These are phyloP conservation scores for Ustilago xerochloae DNA, from an alignment of 1,284 basidiomycete species.

Conservation along the genomic window DNA sequence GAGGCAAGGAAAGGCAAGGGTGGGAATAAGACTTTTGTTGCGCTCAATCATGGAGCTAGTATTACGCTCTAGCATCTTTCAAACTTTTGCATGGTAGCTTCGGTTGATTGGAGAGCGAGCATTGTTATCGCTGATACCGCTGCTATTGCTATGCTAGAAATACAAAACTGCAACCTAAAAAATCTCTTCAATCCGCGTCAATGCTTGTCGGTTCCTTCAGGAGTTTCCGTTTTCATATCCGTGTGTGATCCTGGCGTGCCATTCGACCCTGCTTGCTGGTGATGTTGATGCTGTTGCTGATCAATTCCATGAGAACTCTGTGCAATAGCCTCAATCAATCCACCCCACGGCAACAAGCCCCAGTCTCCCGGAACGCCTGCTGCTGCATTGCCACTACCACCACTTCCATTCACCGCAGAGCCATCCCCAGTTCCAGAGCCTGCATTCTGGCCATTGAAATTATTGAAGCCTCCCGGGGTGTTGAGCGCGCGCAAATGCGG, in stretches of 20 bases:
- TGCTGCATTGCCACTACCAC: too few relatives aligned
- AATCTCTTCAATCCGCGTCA: not conserved
- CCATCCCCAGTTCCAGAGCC: constrained; percentile 2
- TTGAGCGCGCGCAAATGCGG: constrained; percentile 46
- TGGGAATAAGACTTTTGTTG: constrained; percentile 27
- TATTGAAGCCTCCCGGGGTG: constrained; percentile 19
- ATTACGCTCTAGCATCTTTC: constrained; percentile 19
- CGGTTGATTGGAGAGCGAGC: too few relatives aligned
- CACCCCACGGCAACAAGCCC: constrained; percentile 56
- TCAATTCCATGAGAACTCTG: constrained; percentile 50
- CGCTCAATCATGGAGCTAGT: constrained; percentile 43
- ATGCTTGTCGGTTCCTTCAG: constrained; percentile 33
- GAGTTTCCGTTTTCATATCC: constrained; percentile 39
- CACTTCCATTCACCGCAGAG: constrained; percentile 3
- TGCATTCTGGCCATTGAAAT: constrained; percentile 4
- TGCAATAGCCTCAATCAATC: constrained; percentile 57
- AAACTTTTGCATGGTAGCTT: not conserved
- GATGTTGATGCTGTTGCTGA: constrained; percentile 16
- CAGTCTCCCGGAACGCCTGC: constrained; percentile 28
- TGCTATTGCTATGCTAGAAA: not conserved
- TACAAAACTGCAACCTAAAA: not conserved
- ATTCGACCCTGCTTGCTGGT: constrained; percentile 17
- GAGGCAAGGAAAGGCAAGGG: not conserved
- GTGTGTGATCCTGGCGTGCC: constrained; percentile 23
- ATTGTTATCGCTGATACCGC: too few relatives aligned